Base-by-base conservation (phyloP, 2,329 filamentous ascomycete genomes). In the Chrysosporium queenslandicum region DNA sequence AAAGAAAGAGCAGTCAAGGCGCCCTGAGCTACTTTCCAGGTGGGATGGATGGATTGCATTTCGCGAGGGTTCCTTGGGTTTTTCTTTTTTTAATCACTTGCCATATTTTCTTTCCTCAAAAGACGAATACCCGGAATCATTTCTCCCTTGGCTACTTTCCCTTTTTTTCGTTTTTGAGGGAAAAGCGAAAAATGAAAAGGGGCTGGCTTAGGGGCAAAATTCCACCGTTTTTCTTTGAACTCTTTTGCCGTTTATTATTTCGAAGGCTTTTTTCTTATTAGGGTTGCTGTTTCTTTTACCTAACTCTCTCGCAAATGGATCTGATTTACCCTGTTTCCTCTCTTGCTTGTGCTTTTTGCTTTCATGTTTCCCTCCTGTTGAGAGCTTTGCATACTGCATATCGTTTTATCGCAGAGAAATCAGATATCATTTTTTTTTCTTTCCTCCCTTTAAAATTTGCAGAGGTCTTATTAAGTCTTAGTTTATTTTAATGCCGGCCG, bases 11-110 rank as follows among this genome's bases (percentile, higher is more conserved):
- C 29, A 42, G 50, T 40, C 41, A 37, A 47, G 36, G 37, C 29
- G 45, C 53, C 50, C 46, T 50, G 46, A 53, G 52, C 53, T 48
- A 53, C 46, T 52, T 55, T 55, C 45, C 58, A 55, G 56, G 55
- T 56, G 58, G 57, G 45, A 56, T 58, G 57, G 56, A 41, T 47
- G 56, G 56, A 50, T 56, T 53, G 55, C 57, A 51, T 58, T 55
- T 53, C n/a, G 42, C 47, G 39, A 55, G 50, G 56, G 46, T 54
- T 53, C 39, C 54, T 53, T 52, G 55, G 56, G 52, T 57, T 46
- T 53, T 49, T 53, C 50, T 52, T 60, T 56, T 25, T 36, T 46
- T 46, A 18, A 42, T 36, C 23, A 45, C 50, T 45, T 46, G 53
- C 51, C 36, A 29, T 34, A 16, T 50, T 51, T 42, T 18, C 34